Conservation (phyloP, 257 asterid species). For the Thymus quinquecostatus region DNA sequence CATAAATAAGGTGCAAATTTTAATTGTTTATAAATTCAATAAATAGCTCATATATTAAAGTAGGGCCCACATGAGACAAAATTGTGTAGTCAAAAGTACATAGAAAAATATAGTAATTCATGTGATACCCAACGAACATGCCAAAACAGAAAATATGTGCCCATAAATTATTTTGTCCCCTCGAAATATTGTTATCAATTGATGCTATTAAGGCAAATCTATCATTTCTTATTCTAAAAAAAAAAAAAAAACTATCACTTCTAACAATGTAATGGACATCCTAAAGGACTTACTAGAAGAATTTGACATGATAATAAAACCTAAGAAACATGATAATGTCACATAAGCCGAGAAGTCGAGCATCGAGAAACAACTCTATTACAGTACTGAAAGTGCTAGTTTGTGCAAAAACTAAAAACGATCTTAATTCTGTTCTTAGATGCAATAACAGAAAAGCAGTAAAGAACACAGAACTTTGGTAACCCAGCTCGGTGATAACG, state of each 20-base stretch:
- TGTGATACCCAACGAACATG: slow-evolving; percentile 37
- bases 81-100: slow-evolving; percentile 33
- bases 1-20: neutral
- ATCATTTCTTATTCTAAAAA: neutral
- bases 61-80: slow-evolving; percentile 36
- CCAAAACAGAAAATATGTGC: slow-evolving; percentile 29
- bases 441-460: too few species aligned
- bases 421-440: too few species aligned
- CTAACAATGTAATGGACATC: slow-evolving; percentile 15
- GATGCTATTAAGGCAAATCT: slow-evolving; percentile 10
- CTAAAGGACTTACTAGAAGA: neutral
- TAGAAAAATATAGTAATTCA: slow-evolving; percentile 37
- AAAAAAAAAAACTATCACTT: slow-evolving; percentile 16
- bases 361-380: too few species aligned
- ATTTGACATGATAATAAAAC: neutral
- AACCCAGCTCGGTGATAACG: too few species aligned
- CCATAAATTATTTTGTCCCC: slow-evolving; percentile 34
- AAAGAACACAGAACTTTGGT: too few species aligned
- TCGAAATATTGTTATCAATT: neutral
- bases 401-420: too few species aligned
- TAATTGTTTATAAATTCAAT: neutral
- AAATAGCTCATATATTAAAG: neutral
- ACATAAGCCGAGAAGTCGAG: too few species aligned
- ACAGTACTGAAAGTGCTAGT: too few species aligned
- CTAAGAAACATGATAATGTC: too few species aligned